Evolutionary conservation across 441 rosid species (phyloP), one percentile per base, ranked within the genome.

Genomic region (Erodium trifolium): DNA sequence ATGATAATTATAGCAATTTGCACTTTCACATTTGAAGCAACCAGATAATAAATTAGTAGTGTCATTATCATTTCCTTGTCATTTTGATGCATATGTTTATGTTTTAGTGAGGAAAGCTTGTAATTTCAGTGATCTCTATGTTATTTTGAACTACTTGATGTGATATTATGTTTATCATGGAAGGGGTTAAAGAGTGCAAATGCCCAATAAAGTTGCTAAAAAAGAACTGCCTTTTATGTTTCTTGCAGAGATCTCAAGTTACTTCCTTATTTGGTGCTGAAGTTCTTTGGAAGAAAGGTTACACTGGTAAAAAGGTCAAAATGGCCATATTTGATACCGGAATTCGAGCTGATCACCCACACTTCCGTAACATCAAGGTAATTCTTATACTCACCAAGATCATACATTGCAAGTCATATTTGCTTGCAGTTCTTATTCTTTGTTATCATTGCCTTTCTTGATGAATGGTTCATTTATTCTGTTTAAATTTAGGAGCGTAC

Each of bases 321-420:
- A 92, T 94, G 99, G 99, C 99, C 29, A 92, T 94, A 79, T 94
- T 94, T 78, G 99, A 94, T 82, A 94, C 99, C 4, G 99, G 99
- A 60, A 94, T 94, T 64, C 91, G 96, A 70, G 78, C 89, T 80
- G 87, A 85, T 79, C 99, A 94, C 67, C 99, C 98, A 0, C 99
- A 94, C 83, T 92, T 94, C 78, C 96, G 94, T 59, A 94, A 92
- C 68, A 92, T 94, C 72, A 90, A 92, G 96, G 99, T 92, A 79
- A 68, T 31, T 14, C 23, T 76, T 27, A 7, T 10, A 8, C 27
- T 23, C 27, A 23, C 27, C 27, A 2, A 23, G 27, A 23, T 23
- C 0, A 23, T 23, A 0, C 27, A 3, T n/a, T 14, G 47, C 31
- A 16, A 2, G 29, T 57, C 62, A 14, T 55, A 11, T 17, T 57